A percentile compares a stretch with the other conserved stretches of the same genome.
These are phyloP conservation scores for Magnusiomyces fungicola DNA, from an alignment of 1,139 yeast genomes.

Conservation along the genomic window DNA sequence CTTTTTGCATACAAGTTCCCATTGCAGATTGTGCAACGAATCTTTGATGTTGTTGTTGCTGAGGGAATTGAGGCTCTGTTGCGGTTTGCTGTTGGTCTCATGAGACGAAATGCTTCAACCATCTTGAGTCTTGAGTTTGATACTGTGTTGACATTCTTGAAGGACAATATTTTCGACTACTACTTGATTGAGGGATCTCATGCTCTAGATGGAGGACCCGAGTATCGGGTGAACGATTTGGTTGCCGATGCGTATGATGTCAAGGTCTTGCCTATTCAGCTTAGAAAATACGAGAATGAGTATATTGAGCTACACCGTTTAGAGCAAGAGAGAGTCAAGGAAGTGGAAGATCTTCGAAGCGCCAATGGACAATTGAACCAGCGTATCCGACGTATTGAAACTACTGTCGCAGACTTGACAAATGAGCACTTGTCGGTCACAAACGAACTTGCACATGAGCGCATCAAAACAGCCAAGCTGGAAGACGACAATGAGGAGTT, in stretches of 20 bases:
- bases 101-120: slow-evolving; percentile 56
- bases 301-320: slow-evolving; percentile 62
- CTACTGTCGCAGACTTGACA: slow-evolving; percentile 58
- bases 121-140: slow-evolving; percentile 65
- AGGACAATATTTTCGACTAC: slow-evolving; percentile 67
- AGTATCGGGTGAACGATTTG: slow-evolving; percentile 60
- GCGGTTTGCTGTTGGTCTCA: slow-evolving; percentile 70
- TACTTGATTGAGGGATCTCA: slow-evolving; percentile 40
- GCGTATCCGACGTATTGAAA: slow-evolving; percentile 68
- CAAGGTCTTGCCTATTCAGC: slow-evolving; percentile 60
- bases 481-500: slow-evolving; percentile 57
- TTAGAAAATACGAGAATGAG: slow-evolving; percentile 65
- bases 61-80: slow-evolving; percentile 84
- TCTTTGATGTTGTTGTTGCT: slow-evolving; percentile 76
- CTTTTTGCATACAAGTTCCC: slow-evolving; percentile 93
- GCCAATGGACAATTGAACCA: slow-evolving; percentile 67
- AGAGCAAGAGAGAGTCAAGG: slow-evolving; percentile 62
- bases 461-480: slow-evolving; percentile 57
- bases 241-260: slow-evolving; percentile 75
- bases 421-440: slow-evolving; percentile 75
- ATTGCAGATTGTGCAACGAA: slow-evolving; percentile 68
- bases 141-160: slow-evolving; percentile 62
- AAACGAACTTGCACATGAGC: slow-evolving; percentile 61
- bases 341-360: slow-evolving; percentile 55
- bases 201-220: slow-evolving; percentile 13